Percentiles rank a stretch among this genome's conserved stretches.
phyloP scores from a whole-genome alignment of 1,284 basidiomycete species.

The Pseudozyma flocculosa region DNA sequence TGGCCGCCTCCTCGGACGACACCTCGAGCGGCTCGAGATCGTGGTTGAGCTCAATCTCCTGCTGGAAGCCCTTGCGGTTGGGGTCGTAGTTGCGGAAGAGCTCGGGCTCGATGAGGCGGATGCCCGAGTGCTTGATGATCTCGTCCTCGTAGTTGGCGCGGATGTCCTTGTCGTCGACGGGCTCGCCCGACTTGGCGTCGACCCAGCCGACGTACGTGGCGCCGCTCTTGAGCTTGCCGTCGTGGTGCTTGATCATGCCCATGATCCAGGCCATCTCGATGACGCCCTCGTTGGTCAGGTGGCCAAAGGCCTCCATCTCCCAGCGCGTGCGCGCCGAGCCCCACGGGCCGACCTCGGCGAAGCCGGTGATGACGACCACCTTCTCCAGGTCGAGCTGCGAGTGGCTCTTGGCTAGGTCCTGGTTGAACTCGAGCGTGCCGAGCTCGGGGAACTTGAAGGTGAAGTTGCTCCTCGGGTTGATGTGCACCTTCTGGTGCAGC shows the following conservation, averaged over 20 bases:
- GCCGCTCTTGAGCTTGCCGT: slow-evolving; percentile 78
- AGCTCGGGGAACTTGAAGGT: slow-evolving; percentile 87
- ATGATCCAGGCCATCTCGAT: slow-evolving; percentile 99
- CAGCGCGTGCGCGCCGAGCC: slow-evolving; percentile 97
- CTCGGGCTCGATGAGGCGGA: slow-evolving; percentile 94
- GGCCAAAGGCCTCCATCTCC: slow-evolving; percentile 65
- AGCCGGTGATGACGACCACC: slow-evolving; percentile 92
- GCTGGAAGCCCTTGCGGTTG: slow-evolving; percentile 92
- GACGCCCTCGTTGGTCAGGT: slow-evolving; percentile 76
- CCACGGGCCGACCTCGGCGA: slow-evolving; percentile 98
- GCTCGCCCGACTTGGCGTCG: slow-evolving; percentile 87
- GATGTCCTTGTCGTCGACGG: slow-evolving; percentile 98
- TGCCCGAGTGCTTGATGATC: slow-evolving; percentile 86
- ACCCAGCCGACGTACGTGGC: slow-evolving; percentile 97
- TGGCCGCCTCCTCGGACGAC: slow-evolving; percentile 82
- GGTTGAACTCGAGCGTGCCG: slow-evolving; percentile 63
- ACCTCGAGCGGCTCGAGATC: slow-evolving; percentile 96
- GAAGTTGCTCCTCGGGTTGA: slow-evolving; percentile 96
- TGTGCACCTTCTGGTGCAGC: slow-evolving; percentile 85
- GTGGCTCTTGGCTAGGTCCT: slow-evolving; percentile 65
- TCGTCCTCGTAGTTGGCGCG: slow-evolving; percentile 92
- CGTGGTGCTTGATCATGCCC: slow-evolving; percentile 97
- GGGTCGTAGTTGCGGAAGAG: slow-evolving; percentile 97
- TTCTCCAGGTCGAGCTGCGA: slow-evolving; percentile 81
- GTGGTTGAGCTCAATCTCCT: slow-evolving; percentile 94